Conservation (phyloP, 2,329 filamentous ascomycete genomes). For the Apiospora rasikravindrae region DNA sequence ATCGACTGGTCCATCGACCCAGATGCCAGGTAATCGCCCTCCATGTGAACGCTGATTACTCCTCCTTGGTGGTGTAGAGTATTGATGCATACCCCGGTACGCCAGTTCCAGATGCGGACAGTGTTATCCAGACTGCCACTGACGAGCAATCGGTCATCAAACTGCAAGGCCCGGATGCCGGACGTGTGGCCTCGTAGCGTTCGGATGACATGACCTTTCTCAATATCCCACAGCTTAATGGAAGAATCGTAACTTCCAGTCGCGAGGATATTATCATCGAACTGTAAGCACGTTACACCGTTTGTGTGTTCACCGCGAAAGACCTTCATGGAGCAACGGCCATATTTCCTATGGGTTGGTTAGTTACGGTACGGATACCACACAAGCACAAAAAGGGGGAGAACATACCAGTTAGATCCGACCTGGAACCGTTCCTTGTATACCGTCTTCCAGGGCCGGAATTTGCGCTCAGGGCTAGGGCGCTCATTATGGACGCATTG, state of each 20-base stretch:
- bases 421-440: slow-evolving; percentile 96
- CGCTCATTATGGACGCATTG: slow-evolving; percentile 35
- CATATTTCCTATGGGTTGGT: slow-evolving; percentile 65
- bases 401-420: slow-evolving; percentile 79
- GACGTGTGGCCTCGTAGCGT: slow-evolving; percentile 82
- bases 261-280: slow-evolving; percentile 89
- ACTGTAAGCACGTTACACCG: slow-evolving; percentile 71
- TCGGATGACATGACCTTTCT: slow-evolving; percentile 84
- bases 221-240: slow-evolving; percentile 95
- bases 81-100: slow-evolving; percentile 83
- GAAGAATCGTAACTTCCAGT: slow-evolving; percentile 95
- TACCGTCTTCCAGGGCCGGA: slow-evolving; percentile 91
- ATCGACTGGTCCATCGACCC: slow-evolving; percentile 89
- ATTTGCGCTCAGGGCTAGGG: slow-evolving; percentile 47
- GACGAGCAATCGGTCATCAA: slow-evolving; percentile 89
- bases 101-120: slow-evolving; percentile 96
- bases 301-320: slow-evolving; percentile 85
- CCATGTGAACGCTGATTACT: slow-evolving; percentile 87
- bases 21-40: slow-evolving; percentile 81
- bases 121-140: slow-evolving; percentile 88
- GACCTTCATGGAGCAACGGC: slow-evolving; percentile 81
- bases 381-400: background rate
- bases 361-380: background rate
- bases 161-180: slow-evolving; percentile 88
- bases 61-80: slow-evolving; percentile 82